phyloP scores from a whole-genome alignment of 2,329 filamentous ascomycete genomes.

The Coniella vitis region DNA sequence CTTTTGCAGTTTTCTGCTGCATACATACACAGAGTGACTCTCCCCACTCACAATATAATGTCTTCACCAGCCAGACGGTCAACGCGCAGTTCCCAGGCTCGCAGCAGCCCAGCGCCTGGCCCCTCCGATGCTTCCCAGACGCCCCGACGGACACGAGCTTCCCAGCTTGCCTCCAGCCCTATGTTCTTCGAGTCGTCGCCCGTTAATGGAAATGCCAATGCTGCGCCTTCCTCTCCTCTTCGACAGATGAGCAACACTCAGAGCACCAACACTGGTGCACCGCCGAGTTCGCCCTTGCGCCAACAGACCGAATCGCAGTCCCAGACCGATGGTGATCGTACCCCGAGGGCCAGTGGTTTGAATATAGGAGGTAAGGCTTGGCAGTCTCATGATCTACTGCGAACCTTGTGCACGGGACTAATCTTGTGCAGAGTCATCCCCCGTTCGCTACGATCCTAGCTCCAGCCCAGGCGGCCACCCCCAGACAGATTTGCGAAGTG shows the following conservation, averaged over 20 bases:
- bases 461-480: slow-evolving; percentile 68
- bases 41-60: slow-evolving; percentile 45
- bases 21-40: slow-evolving; percentile 8
- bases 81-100: slow-evolving; percentile 41
- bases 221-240: slow-evolving; percentile 44
- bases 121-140: slow-evolving; percentile 6
- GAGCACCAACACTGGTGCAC: slow-evolving; percentile 35
- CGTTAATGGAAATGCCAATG: slow-evolving; percentile 26
- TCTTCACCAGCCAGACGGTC: slow-evolving; percentile 54
- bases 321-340: slow-evolving; percentile 54
- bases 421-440: slow-evolving; percentile 68
- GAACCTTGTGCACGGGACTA: neutral
- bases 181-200: slow-evolving; percentile 63
- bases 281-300: slow-evolving; percentile 53
- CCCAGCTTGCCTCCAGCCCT: slow-evolving; percentile 66
- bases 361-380: slow-evolving; percentile 54
- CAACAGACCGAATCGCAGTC: slow-evolving; percentile 54
- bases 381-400: too few relatives aligned
- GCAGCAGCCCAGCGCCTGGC: slow-evolving; percentile 26
- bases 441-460: slow-evolving; percentile 83
- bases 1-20: neutral
- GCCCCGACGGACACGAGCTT: slow-evolving; percentile 33
- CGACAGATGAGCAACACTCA: slow-evolving; percentile 52
- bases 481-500: slow-evolving; percentile 69
- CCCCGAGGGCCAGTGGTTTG: slow-evolving; percentile 59